phyloP scores from a whole-genome alignment of 495 filamentous ascomycete genomes.

The Tuber microsphaerosporum region DNA sequence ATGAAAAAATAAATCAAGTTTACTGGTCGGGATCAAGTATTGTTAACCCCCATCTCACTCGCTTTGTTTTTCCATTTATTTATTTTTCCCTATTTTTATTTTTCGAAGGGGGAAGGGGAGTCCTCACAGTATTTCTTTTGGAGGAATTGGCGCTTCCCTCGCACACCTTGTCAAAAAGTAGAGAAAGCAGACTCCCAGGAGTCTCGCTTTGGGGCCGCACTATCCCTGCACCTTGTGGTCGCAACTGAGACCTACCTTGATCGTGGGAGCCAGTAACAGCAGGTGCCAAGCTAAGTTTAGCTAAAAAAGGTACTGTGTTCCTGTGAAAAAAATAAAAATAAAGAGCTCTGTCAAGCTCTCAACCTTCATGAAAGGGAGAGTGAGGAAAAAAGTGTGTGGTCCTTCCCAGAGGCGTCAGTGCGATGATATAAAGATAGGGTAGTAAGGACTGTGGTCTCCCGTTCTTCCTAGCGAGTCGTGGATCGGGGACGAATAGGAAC shows the following conservation, averaged over 20 bases:
- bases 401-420: neutral
- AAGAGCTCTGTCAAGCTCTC: neutral
- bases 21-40: neutral
- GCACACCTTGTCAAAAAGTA: neutral
- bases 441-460: neutral
- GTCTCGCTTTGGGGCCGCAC: neutral
- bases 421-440: neutral
- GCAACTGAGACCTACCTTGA: slow-evolving; percentile 1
- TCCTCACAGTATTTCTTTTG: neutral
- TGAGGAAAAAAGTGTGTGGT: neutral
- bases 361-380: neutral
- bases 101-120: slow-evolving; percentile 6
- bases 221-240: slow-evolving; percentile 4
- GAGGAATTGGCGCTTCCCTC: slow-evolving; percentile 2
- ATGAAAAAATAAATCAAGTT: neutral
- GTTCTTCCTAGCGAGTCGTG: neutral
- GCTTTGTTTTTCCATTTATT: neutral
- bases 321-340: neutral
- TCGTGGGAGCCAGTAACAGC: slow-evolving; percentile 1
- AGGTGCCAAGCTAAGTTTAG: neutral
- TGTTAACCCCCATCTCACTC: neutral
- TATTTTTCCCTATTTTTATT: slow-evolving; percentile 7
- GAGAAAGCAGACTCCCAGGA: slow-evolving; percentile 2
- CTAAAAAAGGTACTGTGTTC: slow-evolving; percentile 3
- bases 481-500: slow-evolving; percentile 1